Percentiles rank a stretch among this genome's conserved stretches.
Evolutionary conservation across 23 red algal genomes (phyloP).

Genomic region (Gracilaria gracilis): DNA sequence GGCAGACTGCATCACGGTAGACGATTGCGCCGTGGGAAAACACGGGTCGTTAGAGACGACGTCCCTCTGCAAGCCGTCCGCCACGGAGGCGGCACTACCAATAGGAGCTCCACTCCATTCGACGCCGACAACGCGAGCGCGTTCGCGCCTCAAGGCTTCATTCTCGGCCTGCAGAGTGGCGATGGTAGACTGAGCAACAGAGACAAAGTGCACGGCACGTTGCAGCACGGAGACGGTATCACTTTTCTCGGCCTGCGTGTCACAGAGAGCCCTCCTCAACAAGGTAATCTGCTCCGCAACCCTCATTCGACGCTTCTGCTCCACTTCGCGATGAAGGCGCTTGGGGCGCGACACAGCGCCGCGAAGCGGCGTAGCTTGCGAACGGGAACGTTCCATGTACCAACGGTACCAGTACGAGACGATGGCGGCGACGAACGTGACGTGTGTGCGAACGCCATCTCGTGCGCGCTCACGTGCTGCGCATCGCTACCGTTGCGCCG

Average conservation of each 20-base stretch:
- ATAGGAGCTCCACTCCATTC: background rate
- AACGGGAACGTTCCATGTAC: background rate
- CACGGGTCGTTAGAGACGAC: background rate
- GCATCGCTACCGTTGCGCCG: background rate
- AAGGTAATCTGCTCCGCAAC: constrained; percentile 23
- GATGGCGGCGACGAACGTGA: constrained; percentile 1
- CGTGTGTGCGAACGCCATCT: background rate
- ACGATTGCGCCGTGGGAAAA: background rate
- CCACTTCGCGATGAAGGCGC: constrained; percentile 34
- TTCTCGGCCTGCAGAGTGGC: background rate
- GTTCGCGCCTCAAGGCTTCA: background rate
- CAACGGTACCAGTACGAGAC: too few species aligned
- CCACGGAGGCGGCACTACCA: background rate
- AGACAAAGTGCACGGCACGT: constrained; percentile 28
- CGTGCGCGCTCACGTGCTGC: constrained; percentile 7
- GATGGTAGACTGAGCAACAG: background rate
- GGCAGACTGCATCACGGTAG: background rate
- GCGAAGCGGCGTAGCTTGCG: background rate
- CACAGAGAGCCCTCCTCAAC: background rate
- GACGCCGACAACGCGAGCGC: background rate
- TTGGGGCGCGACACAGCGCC: constrained; percentile 24
- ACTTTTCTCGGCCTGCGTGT: constrained; percentile 26
- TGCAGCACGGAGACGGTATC: constrained; percentile 43
- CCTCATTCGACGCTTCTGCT: constrained; percentile 35
- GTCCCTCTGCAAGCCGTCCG: background rate